These are phyloP conservation scores for Dictyostelium firmibasis DNA, from an alignment of 78 protist species.

Conservation along the genomic window DNA sequence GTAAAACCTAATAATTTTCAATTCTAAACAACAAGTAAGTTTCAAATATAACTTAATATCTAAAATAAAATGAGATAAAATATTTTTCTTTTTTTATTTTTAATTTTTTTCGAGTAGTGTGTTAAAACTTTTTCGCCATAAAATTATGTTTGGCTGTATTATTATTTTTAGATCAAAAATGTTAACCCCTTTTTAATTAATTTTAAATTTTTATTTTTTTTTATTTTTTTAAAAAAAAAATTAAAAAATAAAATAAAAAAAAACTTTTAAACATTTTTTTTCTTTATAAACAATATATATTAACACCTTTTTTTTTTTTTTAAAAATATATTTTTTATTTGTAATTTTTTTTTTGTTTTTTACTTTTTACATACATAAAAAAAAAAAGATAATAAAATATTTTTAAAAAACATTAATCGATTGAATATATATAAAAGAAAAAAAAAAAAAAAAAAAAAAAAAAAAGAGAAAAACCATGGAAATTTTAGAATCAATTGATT, in stretches of 20 bases:
- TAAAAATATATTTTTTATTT: not conserved
- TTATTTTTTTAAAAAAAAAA: not conserved
- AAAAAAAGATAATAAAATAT: not conserved
- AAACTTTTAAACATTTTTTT: not conserved
- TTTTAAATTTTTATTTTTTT: not conserved
- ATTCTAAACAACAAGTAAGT: not conserved
- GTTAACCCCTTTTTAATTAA: not conserved
- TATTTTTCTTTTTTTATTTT: too few relatives aligned
- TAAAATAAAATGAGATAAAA: too few relatives aligned
- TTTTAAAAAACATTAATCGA: not conserved
- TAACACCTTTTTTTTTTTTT: not conserved
- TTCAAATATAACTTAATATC: too few relatives aligned
- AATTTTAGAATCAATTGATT: not conserved
- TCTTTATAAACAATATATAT: not conserved
- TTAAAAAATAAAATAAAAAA: not conserved
- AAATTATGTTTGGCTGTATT: not conserved
- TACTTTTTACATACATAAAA: not conserved
- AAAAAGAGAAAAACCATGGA: conserved; percentile 1
- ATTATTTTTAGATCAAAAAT: not conserved
- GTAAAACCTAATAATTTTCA: not conserved
- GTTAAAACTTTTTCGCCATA: not conserved
- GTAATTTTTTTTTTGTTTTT: not conserved
- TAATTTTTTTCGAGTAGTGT: not conserved
- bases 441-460: not conserved
- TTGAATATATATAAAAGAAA: not conserved